Conservation (phyloP, 1,284 basidiomycete species). For the Sanguinoderma infundibulare region DNA sequence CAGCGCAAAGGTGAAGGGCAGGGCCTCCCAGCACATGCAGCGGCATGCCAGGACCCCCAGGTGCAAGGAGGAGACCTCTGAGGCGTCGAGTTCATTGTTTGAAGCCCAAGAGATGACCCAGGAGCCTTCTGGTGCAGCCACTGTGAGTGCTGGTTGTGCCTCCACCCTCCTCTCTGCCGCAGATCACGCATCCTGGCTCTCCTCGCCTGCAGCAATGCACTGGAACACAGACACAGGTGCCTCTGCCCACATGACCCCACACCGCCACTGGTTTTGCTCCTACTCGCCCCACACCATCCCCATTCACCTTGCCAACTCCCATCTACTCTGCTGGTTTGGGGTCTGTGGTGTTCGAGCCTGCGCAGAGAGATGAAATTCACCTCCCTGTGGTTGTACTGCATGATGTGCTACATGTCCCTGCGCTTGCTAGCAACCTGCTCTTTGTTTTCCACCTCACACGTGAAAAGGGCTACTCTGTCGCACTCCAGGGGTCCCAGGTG, state of each 20-base stretch:
- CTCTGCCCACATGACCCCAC: constrained; percentile 14
- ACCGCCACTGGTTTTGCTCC: constrained; percentile 23
- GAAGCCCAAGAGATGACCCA: not conserved
- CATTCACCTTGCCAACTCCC: not conserved
- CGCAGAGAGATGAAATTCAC: constrained; percentile 19
- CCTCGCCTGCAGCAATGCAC: not conserved
- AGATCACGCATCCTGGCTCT: not conserved
- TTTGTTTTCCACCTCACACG: constrained; percentile 17
- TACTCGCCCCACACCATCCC: constrained; percentile 27
- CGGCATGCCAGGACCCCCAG: too few relatives aligned
- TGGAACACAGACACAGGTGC: not conserved
- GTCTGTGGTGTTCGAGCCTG: constrained; percentile 36
- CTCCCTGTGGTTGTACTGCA: constrained; percentile 12
- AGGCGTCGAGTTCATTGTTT: not conserved
- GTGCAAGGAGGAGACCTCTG: not conserved
- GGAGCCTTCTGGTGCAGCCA: too few relatives aligned
- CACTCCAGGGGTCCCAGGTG: not conserved
- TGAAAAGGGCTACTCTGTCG: too few relatives aligned
- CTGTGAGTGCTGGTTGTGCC: not conserved
- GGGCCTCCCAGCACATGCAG: not conserved
- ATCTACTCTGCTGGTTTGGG: constrained; percentile 29
- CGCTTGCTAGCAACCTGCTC: constrained; percentile 19
- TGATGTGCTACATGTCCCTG: constrained; percentile 20
- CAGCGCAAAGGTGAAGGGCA: too few relatives aligned
- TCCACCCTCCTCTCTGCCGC: not conserved